phyloP scores from a whole-genome alignment of 768 basidiomycete species.

The Pleurotus eryngii region DNA sequence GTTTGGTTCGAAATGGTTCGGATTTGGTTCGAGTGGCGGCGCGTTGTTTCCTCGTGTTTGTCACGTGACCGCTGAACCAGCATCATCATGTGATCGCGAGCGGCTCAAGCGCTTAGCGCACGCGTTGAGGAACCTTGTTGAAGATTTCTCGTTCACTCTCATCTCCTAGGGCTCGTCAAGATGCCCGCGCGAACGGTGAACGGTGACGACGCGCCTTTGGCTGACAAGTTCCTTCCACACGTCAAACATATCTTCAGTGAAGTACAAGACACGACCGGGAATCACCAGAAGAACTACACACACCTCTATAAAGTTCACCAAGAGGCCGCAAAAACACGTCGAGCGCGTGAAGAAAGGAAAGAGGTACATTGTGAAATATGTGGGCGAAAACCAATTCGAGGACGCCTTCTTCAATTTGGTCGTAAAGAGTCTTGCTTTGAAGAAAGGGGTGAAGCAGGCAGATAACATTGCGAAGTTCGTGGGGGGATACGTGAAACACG shows the following conservation, averaged over 20 bases:
- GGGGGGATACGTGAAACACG: conserved; percentile 70
- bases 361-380: conserved; percentile 40
- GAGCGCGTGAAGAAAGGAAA: conserved; percentile 47
- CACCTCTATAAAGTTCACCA: conserved; percentile 77
- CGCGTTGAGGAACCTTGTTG: too few relatives aligned
- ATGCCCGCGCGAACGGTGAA: conserved; percentile 3
- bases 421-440: conserved; percentile 58
- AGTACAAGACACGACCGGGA: conserved; percentile 66
- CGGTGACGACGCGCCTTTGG: not conserved
- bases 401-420: conserved; percentile 60
- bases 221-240: conserved; percentile 8
- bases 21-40: conserved; percentile 5
- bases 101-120: too few relatives aligned
- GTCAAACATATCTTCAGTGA: conserved; percentile 77
- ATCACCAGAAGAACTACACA: conserved; percentile 88
- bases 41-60: conserved; percentile 8
- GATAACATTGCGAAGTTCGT: conserved; percentile 83
- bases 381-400: conserved; percentile 78
- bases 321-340: conserved; percentile 52
- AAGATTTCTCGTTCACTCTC: too few relatives aligned
- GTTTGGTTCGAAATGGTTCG: conserved; percentile 6
- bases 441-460: conserved; percentile 75
- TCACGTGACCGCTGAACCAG: not conserved
- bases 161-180: not conserved
- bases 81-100: conserved; percentile 4